Base-by-base conservation (phyloP, 2,329 filamentous ascomycete genomes). In the Fusarium torulosum region DNA sequence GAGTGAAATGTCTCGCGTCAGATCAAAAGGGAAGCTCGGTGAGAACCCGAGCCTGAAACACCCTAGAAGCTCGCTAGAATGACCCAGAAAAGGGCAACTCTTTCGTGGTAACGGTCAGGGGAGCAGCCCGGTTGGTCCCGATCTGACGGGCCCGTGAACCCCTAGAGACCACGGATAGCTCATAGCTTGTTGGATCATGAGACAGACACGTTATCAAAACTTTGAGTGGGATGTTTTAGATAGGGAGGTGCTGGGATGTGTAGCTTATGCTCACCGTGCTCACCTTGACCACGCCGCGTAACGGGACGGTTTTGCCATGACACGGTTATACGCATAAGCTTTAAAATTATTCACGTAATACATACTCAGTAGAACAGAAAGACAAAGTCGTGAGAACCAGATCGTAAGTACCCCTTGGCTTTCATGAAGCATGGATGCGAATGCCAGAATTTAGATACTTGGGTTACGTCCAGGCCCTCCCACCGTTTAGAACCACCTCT, bases 41-140 rank as follows among this genome's bases (percentile, higher is more conserved):
- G 23, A 51, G 40, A 60, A 63, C 25, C 65, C 59, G 64, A 65
- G 56, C 23, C 43, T 38, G 60, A 66, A 69, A 23, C 46, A 67
- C 50, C 20, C 42, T 61, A 61, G 54, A 68, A 66, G 47, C 60
- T 68, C 65, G 40, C 55, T 61, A 69, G 54, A 68, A 66, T 23
- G 9, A 44, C n/a, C 52, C 31, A 35, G 40, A 55, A 63, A 23
- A 29, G 41, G 45, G 4, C 21, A 25, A 52, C 46, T 19, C 52
- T 45, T 38, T 41, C 23, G 37, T 52, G 41, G 38, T 45, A 38
- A 35, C 51, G 49, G 31, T 45, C 37, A 61, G 54, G 66, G 58
- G 33, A 58, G 52, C 63, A 53, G 53, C 56, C 70, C 70, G 68
- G 66, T 71, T 70, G 60, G 60, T 50, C 66, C 70, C 70, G 68